Evolutionary conservation across 805 yeast species (phyloP).

Genomic region (Candida corydali): DNA sequence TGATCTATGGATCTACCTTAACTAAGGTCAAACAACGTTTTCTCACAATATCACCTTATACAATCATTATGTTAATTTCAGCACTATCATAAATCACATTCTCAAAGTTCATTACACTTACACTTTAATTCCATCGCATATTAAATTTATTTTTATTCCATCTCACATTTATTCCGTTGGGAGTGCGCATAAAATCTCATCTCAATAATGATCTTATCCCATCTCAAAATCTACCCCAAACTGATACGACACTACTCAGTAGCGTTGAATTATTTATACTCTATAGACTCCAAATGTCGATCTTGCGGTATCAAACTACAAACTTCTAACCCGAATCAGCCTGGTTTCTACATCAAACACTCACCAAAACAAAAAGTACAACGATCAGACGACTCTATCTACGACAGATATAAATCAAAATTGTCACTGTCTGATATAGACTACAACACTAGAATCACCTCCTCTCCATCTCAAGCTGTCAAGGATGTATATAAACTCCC

Average conservation of each 20-base stretch:
- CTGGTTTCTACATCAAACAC: slow-evolving; percentile 39
- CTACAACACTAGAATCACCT: not conserved
- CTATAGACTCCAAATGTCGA: slow-evolving; percentile 30
- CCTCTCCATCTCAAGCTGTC: not conserved
- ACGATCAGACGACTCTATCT: slow-evolving; percentile 1
- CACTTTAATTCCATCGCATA: too few species aligned
- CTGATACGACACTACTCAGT: slow-evolving; percentile 4
- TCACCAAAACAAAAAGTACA: slow-evolving; percentile 6
- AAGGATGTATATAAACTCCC: slow-evolving; percentile 1
- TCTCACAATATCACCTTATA: too few species aligned
- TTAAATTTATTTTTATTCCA: too few species aligned
- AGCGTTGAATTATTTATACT: slow-evolving; percentile 7
- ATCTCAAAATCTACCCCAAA: too few species aligned
- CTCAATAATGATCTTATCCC: too few species aligned
- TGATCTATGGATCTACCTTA: too few species aligned
- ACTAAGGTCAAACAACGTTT: too few species aligned
- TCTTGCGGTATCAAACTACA: slow-evolving; percentile 61
- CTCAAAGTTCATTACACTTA: too few species aligned
- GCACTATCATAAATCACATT: too few species aligned
- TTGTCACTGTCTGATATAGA: slow-evolving; percentile 22
- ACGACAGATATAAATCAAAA: slow-evolving; percentile 14
- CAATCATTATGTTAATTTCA: too few species aligned
- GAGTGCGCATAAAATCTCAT: too few species aligned
- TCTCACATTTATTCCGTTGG: too few species aligned
- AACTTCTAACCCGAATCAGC: slow-evolving; percentile 21